Evolutionary conservation across 73 alveolate genomes (phyloP).

Genomic region (Paramecium caudatum): DNA sequence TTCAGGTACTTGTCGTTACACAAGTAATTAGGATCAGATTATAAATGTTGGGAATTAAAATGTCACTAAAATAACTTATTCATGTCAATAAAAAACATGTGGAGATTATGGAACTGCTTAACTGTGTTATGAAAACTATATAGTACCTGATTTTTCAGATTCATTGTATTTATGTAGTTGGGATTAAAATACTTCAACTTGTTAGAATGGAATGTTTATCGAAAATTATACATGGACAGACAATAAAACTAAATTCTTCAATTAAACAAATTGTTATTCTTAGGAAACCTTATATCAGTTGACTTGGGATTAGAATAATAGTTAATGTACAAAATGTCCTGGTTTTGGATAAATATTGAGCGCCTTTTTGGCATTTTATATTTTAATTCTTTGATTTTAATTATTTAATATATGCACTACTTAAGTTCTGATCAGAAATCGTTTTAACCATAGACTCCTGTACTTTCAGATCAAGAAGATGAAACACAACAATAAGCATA

Average conservation of each 20-base stretch:
- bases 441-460: background rate
- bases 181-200: too few relatives aligned
- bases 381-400: background rate
- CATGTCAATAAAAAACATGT: conserved; percentile 20
- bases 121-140: background rate
- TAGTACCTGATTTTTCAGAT: background rate
- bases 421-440: background rate
- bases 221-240: too few relatives aligned
- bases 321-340: background rate
- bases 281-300: background rate
- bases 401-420: background rate
- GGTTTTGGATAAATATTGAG: background rate
- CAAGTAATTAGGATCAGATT: background rate
- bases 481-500: background rate
- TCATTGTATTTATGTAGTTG: too few relatives aligned
- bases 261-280: background rate
- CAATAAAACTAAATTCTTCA: too few relatives aligned
- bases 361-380: background rate
- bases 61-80: background rate
- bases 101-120: background rate
- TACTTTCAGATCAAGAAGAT: conserved; percentile 33
- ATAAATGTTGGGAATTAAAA: background rate
- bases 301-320: background rate
- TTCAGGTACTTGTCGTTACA: background rate
- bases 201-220: too few relatives aligned